Percentiles rank a stretch among this genome's conserved stretches.
These are phyloP conservation scores for Citrullus amarus DNA, from an alignment of 306 rosid genomes.

Conservation along the genomic window DNA sequence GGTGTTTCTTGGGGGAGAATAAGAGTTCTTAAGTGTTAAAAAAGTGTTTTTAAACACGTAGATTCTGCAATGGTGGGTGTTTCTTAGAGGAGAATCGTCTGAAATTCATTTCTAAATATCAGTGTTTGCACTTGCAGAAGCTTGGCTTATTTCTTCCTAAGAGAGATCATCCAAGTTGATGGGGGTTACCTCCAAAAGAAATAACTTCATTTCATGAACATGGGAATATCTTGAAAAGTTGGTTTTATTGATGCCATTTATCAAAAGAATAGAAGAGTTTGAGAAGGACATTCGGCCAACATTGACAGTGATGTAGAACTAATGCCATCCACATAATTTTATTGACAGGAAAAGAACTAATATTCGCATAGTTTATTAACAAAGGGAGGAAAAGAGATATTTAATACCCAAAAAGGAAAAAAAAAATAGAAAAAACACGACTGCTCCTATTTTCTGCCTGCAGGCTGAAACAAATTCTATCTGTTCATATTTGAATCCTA, in stretches of 20 bases:
- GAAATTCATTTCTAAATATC: neutral
- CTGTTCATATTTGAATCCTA: neutral
- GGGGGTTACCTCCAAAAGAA: neutral
- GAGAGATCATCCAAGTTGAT: neutral
- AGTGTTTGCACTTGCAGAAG: neutral
- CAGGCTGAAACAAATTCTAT: slow-evolving; percentile 5
- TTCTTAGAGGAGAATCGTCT: neutral
- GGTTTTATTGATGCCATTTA: neutral
- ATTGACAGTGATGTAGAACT: neutral
- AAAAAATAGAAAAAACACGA: neutral
- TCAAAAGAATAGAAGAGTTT: neutral
- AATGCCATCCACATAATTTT: neutral
- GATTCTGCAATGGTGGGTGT: neutral
- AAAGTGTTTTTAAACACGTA: too few relatives aligned
- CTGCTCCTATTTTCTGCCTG: slow-evolving; percentile 7
- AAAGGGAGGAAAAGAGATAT: neutral
- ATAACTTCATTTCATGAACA: neutral
- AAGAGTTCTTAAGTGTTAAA: too few relatives aligned
- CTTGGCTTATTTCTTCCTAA: neutral
- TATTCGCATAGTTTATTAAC: neutral
- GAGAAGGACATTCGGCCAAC: neutral
- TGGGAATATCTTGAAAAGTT: neutral
- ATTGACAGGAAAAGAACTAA: neutral
- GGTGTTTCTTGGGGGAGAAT: neutral
- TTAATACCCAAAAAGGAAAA: neutral